These are phyloP conservation scores for Atractiella rhizophila DNA, from an alignment of 768 basidiomycete species.

Conservation along the genomic window DNA sequence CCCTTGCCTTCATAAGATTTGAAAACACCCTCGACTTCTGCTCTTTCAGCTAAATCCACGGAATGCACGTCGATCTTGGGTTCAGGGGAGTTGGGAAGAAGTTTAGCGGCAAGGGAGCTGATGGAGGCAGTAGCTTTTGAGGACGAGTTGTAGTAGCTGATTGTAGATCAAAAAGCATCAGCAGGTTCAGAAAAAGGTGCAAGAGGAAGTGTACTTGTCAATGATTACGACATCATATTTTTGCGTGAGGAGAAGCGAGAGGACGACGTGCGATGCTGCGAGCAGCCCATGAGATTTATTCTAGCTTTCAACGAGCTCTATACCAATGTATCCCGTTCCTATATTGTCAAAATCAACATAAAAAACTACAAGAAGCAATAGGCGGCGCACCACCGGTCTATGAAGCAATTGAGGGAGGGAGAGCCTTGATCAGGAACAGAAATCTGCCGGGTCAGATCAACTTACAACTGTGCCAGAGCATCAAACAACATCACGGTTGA, in stretches of 20 bases:
- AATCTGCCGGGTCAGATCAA: no score
- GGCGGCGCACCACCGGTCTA: no score
- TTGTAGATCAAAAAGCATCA: background rate
- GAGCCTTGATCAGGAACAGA: no score
- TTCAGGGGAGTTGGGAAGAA: conserved; percentile 40
- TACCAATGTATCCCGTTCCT: no score
- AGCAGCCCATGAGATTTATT: no score
- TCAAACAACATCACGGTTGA: no score
- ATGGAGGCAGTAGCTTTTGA: conserved; percentile 45
- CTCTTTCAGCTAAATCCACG: conserved; percentile 49
- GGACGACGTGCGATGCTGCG: conserved; percentile 79
- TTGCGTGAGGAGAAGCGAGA: conserved; percentile 55
- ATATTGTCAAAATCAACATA: no score
- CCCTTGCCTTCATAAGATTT: conserved; percentile 51
- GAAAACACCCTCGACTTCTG: conserved; percentile 52
- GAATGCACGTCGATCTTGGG: conserved; percentile 40
- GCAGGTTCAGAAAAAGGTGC: background rate
- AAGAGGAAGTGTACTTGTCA: conserved; percentile 26
- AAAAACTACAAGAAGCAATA: no score
- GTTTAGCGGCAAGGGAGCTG: conserved; percentile 50
- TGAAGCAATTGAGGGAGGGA: no score
- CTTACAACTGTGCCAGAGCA: no score
- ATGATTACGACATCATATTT: conserved; percentile 77
- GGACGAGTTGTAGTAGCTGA: conserved; percentile 72
- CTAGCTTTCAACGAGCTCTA: no score